phyloP scores from a whole-genome alignment of 2,329 filamentous ascomycete genomes.

The Neofusicoccum cordaticola region DNA sequence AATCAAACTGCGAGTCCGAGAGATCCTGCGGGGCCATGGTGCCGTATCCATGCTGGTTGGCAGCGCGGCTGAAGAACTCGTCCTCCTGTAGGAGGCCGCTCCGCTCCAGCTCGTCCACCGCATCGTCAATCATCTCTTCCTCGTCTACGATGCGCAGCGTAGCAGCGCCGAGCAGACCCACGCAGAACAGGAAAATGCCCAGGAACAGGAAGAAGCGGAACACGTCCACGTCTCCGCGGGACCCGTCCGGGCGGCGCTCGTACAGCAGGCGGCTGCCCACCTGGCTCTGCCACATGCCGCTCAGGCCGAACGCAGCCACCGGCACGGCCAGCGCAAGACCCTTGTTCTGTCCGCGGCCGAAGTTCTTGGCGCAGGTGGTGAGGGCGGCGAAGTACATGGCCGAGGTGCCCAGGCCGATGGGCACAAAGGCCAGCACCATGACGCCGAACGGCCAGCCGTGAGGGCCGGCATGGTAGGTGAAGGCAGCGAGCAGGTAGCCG shows the following conservation, averaged over 20 bases:
- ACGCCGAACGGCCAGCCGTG: slow-evolving; percentile 69
- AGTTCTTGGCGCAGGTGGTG: slow-evolving; percentile 98
- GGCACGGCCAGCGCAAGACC: slow-evolving; percentile 86
- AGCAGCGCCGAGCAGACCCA: slow-evolving; percentile 72
- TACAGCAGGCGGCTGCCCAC: slow-evolving; percentile 75
- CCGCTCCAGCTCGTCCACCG: slow-evolving; percentile 84
- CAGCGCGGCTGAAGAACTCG: slow-evolving; percentile 63
- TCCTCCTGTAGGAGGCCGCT: slow-evolving; percentile 78
- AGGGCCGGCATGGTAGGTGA: slow-evolving; percentile 64
- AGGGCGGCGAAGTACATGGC: slow-evolving; percentile 87
- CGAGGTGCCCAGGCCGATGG: slow-evolving; percentile 78
- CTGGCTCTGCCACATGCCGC: slow-evolving; percentile 95
- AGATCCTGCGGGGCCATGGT: slow-evolving; percentile 52
- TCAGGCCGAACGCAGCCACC: slow-evolving; percentile 88
- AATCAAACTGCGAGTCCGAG: slow-evolving; percentile 46
- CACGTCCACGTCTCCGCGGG: slow-evolving; percentile 63
- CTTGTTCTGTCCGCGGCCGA: slow-evolving; percentile 81
- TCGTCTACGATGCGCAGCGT: slow-evolving; percentile 78
- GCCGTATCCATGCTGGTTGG: slow-evolving; percentile 60
- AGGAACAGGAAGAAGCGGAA: slow-evolving; percentile 88
- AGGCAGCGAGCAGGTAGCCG: slow-evolving; percentile 81
- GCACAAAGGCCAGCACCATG: slow-evolving; percentile 83
- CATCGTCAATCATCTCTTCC: slow-evolving; percentile 82
- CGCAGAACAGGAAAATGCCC: slow-evolving; percentile 63
- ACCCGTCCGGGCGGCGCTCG: slow-evolving; percentile 63